Evolutionary conservation across 75 land plant genomes (phyloP), one percentile per base, ranked within the genome.

Genomic region (Picea sitchensis): DNA sequence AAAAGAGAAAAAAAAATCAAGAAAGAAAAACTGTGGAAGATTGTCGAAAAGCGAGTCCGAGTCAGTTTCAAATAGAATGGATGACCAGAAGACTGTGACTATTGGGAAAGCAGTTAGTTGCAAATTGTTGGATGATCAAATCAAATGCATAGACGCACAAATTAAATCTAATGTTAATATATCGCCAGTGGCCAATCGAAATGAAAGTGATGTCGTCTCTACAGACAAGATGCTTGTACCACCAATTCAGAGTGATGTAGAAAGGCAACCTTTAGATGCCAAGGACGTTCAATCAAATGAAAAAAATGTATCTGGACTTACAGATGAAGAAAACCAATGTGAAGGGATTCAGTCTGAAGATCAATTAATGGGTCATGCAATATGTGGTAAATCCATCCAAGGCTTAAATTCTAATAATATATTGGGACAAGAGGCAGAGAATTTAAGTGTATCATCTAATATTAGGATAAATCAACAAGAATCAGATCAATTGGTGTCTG

Each of bases 1-100:
- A 71, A 71, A 44, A 71, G 51, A 71, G 54, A 21, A 71, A 71
- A 44, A 71, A 13, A 71, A 20, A 41, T 71, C 21, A 71, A 71
- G 73, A 44, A 44, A 71, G 3, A 34, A 71, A 71, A 71, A 18
- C 44, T 34, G 41, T 67, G 73, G 21, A 71, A 71, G 23, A 38
- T 68, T 1, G 7, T 34, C 38, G 72, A 68, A 68, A 68, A 18
- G 38, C 11, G 72, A 36, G n/a, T 31, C 18, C 1, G 73, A 71
- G 47, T 11, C 23, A 2, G 12, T 71, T 41, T 44, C 26, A 71
- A 71, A 20, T 71, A 34, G 71, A 67, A 20, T 47, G n/a, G 23
- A 44, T 18, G 73, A 41, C 11, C 20, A 8, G 2, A 44, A 44
- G 23, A 71, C 11, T 71, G 51, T 21, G n/a, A 41, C 74, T 44